Percentiles rank a stretch among this genome's conserved stretches.
phyloP scores from a whole-genome alignment of 2,329 filamentous ascomycete species.

The Bipolaris oryzae region DNA sequence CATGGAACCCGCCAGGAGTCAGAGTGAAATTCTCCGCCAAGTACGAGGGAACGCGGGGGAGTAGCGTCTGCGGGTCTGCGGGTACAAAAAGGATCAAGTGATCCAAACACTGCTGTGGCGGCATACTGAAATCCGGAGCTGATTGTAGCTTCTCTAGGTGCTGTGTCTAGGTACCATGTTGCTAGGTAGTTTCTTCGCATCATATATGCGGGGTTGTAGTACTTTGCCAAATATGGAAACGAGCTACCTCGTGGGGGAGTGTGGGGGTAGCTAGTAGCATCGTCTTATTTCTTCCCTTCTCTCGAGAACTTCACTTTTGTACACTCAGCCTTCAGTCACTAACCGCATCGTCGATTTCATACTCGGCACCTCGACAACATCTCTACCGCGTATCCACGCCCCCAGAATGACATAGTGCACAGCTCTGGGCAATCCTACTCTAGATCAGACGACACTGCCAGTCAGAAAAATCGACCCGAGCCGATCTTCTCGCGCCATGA shows the following conservation, averaged over 20 bases:
- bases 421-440: no score
- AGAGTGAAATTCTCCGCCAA: constrained; percentile 63
- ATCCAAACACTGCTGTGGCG: constrained; percentile 55
- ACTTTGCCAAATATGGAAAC: neutral
- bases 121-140: neutral
- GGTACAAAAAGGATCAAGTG: constrained; percentile 70
- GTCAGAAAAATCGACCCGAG: no score
- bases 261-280: neutral
- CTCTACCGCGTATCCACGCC: no score
- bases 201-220: neutral
- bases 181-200: neutral
- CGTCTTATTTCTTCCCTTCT: no score
- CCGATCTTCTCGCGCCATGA: no score
- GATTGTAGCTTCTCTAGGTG: neutral
- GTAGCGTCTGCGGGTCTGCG: constrained; percentile 56
- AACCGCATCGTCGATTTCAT: no score
- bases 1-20: constrained; percentile 65
- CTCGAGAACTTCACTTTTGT: no score
- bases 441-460: no score
- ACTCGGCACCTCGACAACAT: no score
- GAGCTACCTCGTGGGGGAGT: neutral
- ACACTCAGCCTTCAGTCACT: no score
- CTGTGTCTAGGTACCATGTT: neutral
- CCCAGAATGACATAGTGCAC: no score
- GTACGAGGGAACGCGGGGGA: constrained; percentile 50